Conservation (phyloP, 176 grass and related monocot genomes). For the Oropetium thomaeum region DNA sequence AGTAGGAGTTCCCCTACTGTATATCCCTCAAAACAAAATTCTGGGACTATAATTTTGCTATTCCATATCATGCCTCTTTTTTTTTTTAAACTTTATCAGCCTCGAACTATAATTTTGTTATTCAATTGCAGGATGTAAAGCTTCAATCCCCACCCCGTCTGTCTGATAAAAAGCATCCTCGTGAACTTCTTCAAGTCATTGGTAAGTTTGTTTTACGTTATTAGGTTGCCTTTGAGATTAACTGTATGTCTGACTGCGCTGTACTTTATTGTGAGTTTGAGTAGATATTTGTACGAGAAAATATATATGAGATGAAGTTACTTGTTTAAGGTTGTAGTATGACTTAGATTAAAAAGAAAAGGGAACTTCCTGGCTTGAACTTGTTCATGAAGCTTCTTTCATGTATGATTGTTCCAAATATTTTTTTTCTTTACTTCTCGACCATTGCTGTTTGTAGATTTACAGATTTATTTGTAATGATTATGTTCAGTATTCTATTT, state of each 20-base stretch:
- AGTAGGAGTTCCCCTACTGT: too few relatives aligned
- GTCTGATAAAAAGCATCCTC: constrained; percentile 52
- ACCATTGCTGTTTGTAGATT: background rate
- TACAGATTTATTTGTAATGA: background rate
- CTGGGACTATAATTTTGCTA: too few relatives aligned
- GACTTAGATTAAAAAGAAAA: background rate
- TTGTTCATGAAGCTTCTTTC: background rate
- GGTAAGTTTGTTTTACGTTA: constrained; percentile 47
- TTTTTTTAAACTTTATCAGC: background rate
- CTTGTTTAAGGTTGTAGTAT: background rate
- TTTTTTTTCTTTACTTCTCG: background rate
- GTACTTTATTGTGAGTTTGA: constrained; percentile 10
- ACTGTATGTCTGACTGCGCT: background rate
- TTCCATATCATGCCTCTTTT: background rate
- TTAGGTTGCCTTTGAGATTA: constrained; percentile 5
- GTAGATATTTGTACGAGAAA: background rate
- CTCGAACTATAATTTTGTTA: background rate
- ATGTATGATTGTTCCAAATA: background rate
- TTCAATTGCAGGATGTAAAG: constrained; percentile 70
- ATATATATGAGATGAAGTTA: background rate
- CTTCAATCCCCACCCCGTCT: constrained; percentile 61
- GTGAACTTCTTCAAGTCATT: constrained; percentile 84
- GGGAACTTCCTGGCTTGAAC: background rate
- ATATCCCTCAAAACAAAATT: too few relatives aligned
- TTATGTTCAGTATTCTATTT: background rate